Evolutionary conservation across 306 rosid species (phyloP), one percentile per base, ranked within the genome.

Genomic region (Inga oerstediana): DNA sequence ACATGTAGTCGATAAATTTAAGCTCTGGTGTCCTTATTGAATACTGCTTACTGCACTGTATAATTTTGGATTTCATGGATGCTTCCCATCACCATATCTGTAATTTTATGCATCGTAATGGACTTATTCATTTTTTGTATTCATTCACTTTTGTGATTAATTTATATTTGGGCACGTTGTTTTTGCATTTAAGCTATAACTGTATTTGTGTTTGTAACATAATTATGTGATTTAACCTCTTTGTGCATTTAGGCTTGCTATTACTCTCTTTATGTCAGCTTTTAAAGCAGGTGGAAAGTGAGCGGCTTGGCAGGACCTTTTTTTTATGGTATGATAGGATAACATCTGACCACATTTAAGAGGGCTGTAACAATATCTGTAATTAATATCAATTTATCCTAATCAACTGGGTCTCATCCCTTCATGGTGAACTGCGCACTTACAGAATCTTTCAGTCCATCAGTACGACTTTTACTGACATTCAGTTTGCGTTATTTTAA

Each of bases 261-360:
- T 89, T 91, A 89, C 86, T 90, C 91, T 92, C 82, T 88, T 85
- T 87, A 91, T 92, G 89, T 90, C 95, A 91, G 97, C 97, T 74
- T 80, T 85, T 86, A 92, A 90, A 76, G 98, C 91, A 91, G 97
- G 94, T 90, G 97, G 94, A 87, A 80, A 86, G 92, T 89, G 94
- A 92, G 97, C 99, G 85, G 98, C 98, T 71, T 89, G 95, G 98
- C 89, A 81, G 88, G 90, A 84, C 94, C 11, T 86, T 86, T 81
- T 35, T 92, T 72, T 81, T 96, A 96, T 96, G 97, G 97, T 96
- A 96, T 89, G 99, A 72, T 88, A 90, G 98, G 97, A 94, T 87
- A 83, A 88, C 82, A 91, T 90, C 88, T 86, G 90, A 85, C 87
- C 89, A 86, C 85, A 88, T 86, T 78, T 91, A 88, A 92, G 92